These are phyloP conservation scores for Pythium aphanidermatum DNA, from an alignment of 352 stramenopile species.

Conservation along the genomic window DNA sequence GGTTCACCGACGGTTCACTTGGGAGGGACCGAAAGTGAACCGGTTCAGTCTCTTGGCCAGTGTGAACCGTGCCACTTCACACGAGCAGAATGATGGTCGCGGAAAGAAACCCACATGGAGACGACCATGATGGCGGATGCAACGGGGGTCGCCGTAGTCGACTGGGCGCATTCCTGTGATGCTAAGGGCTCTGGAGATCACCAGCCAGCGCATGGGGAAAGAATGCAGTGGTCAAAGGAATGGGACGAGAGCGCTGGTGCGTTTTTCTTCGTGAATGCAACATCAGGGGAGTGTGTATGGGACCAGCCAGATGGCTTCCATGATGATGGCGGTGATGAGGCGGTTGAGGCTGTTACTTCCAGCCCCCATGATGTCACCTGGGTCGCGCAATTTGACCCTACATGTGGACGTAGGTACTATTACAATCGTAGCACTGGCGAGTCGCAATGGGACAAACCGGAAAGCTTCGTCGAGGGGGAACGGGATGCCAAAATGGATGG, in stretches of 20 bases:
- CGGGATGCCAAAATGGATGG: conserved; percentile 28
- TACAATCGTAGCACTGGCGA: conserved; percentile 35
- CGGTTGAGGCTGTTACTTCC: not conserved
- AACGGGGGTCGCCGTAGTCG: not conserved
- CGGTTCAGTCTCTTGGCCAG: not conserved
- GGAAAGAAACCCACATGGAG: conserved; percentile 1
- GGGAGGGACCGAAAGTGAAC: conserved; percentile 4
- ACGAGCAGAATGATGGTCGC: not conserved
- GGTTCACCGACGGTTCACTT: conserved; percentile 2
- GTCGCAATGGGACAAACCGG: conserved; percentile 38
- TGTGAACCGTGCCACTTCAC: conserved; percentile 18
- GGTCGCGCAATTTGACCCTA: conserved; percentile 45
- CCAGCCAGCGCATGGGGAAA: not conserved
- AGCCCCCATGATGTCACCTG: conserved; percentile 17
- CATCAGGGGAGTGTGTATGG: conserved; percentile 20
- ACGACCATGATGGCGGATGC: not conserved
- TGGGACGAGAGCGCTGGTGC: not conserved
- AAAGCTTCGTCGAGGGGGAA: conserved; percentile 24
- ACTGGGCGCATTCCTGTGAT: too few relatives aligned
- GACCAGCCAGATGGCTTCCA: conserved; percentile 19
- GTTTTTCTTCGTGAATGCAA: conserved; percentile 20
- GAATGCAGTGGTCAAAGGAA: conserved; percentile 4
- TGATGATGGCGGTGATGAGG: not conserved
- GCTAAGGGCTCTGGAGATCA: not conserved
- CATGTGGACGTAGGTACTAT: conserved; percentile 32